A percentile compares a stretch with the other conserved stretches of the same genome.
These are phyloP conservation scores for Amanita phalloides DNA, from an alignment of 768 basidiomycete genomes.

Conservation along the genomic window DNA sequence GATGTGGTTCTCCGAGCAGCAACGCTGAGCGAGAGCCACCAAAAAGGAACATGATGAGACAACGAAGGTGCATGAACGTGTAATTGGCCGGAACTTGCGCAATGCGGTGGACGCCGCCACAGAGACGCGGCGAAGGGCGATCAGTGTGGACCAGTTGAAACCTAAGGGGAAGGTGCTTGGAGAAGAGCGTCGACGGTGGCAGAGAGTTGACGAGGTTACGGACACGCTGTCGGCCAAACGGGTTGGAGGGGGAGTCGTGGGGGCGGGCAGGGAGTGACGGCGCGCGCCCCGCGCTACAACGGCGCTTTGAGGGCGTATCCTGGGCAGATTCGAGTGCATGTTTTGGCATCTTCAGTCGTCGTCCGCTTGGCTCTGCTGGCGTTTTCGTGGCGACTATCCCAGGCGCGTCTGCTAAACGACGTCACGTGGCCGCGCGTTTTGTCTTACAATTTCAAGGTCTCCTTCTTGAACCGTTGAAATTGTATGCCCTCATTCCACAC, in stretches of 20 bases:
- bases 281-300: neutral
- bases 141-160: constrained; percentile 43
- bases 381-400: neutral
- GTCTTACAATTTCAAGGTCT: too few species aligned
- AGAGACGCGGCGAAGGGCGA: constrained; percentile 13
- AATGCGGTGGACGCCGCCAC: constrained; percentile 49
- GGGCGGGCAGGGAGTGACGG: constrained; percentile 26
- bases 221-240: constrained; percentile 47
- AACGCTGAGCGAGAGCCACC: constrained; percentile 16
- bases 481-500: too few species aligned
- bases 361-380: neutral
- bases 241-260: constrained; percentile 62
- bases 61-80: constrained; percentile 54
- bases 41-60: constrained; percentile 54
- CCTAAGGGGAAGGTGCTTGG: constrained; percentile 51
- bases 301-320: neutral
- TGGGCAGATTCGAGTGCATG: neutral
- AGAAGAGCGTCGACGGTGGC: constrained; percentile 37
- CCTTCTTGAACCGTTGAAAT: too few species aligned
- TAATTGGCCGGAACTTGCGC: constrained; percentile 64
- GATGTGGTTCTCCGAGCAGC: constrained; percentile 27
- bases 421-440: neutral
- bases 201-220: constrained; percentile 26
- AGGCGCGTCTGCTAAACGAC: neutral
- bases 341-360: neutral